Percentiles rank a stretch among this genome's conserved stretches.
phyloP scores from a whole-genome alignment of 2,329 filamentous ascomycete species.

The Colletotrichum euphorbiae region DNA sequence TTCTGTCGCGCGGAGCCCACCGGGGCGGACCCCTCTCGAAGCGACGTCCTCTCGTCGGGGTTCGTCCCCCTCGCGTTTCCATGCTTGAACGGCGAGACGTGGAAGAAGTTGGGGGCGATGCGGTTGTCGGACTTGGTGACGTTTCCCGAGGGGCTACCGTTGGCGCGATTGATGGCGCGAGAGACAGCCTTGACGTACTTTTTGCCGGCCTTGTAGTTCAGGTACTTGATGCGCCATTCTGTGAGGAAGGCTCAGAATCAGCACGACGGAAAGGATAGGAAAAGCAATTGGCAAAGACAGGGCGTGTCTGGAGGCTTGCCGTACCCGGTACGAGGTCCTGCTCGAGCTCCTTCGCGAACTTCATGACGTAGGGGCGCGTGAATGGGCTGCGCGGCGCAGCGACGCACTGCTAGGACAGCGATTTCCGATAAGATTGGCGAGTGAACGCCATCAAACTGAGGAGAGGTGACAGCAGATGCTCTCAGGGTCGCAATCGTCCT shows the following conservation, averaged over 20 bases:
- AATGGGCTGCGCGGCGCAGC: conserved; percentile 9
- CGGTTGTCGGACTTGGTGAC: conserved; percentile 19
- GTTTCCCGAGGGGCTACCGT: conserved; percentile 23
- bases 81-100: conserved; percentile 26
- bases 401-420: conserved; percentile 1
- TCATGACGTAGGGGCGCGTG: conserved; percentile 60
- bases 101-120: conserved; percentile 14
- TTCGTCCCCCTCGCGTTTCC: conserved; percentile 15
- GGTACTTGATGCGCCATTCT: conserved; percentile 94
- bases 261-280: neutral
- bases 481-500: neutral
- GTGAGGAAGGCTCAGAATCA: conserved; percentile 12
- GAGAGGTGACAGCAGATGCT: neutral
- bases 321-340: conserved; percentile 85
- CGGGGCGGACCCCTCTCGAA: conserved; percentile 45
- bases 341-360: conserved; percentile 83
- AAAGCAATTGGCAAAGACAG: conserved; percentile 15
- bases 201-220: conserved; percentile 96
- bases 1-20: conserved; percentile 42
- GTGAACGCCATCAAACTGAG: conserved; percentile 26
- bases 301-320: conserved; percentile 32
- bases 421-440: neutral
- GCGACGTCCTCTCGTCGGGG: conserved; percentile 41
- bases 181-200: conserved; percentile 89
- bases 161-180: conserved; percentile 74